Evolutionary conservation across 805 yeast species (phyloP), one percentile per base, ranked within the genome.

Genomic region (Wickerhamiella kazuoi): DNA sequence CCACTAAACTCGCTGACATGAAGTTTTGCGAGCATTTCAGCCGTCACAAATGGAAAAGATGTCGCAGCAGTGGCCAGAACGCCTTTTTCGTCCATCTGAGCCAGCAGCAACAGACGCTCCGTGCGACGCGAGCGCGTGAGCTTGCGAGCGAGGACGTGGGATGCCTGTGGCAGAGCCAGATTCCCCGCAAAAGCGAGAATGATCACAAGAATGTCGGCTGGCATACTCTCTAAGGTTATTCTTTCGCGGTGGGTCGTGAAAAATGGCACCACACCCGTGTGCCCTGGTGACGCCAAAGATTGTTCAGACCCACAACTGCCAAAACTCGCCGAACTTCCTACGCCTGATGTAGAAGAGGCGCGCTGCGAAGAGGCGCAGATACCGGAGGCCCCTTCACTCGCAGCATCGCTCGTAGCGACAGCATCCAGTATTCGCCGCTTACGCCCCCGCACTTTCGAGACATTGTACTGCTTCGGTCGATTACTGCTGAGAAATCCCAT

Each of bases 1-100:
- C 24, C 80, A 80, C 8, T 71, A 74, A 51, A 79, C 86, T 1
- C 64, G 74, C n/a, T 59, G 78, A 41, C 80, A 74, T 55, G 68
- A 87, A 57, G 72, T 78, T 18, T 42, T 14, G 40, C 51, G 47
- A 66, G 40, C 4, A 50, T 36, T 11, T 47, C 40, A 7, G 40
- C 30, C 9, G 49, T 41, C 4, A 57, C 43, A 43, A 58, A 52
- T 17, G 50, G 48, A 41, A 52, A 49, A 15, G 18, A 13, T 14
- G 44, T 31, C 9, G 46, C 41, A 37, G 26, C 34, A 41, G 30
- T 33, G 38, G 50, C 35, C 32, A 41, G n/a, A 7, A 35, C 30
- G 43, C 55, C 16, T 45, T 38, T 5, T 29, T 36, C 26, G 30
- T 38, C 15, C 35, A 47, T 7, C 30, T 41, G 42, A 15, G 38